Evolutionary conservation across 2,329 filamentous ascomycete genomes (phyloP).

Genomic region (Drechslerella dactyloides): DNA sequence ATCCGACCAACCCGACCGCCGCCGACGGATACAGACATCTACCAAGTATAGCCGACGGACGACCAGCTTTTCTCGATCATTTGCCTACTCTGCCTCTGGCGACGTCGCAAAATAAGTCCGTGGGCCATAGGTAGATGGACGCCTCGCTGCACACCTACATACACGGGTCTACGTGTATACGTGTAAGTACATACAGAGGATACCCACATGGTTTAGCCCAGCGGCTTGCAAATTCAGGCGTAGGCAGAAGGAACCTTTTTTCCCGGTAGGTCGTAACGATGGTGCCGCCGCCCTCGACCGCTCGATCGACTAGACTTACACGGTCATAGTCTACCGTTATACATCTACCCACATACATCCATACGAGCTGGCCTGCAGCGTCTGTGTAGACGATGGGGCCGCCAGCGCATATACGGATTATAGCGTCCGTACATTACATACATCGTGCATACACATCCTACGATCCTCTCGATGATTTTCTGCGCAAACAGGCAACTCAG

Average conservation of each 20-base stretch:
- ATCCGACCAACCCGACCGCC: conserved; percentile 32
- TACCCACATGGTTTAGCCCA: conserved; percentile 1
- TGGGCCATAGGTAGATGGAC: conserved; percentile 44
- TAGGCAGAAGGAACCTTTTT: conserved; percentile 29
- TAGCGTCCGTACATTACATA: too few relatives aligned
- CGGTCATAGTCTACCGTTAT: too few relatives aligned
- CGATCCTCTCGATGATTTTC: neutral
- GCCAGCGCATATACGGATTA: conserved; percentile 29
- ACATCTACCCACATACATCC: too few relatives aligned
- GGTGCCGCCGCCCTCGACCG: conserved; percentile 29
- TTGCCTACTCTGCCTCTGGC: conserved; percentile 15
- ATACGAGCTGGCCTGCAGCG: conserved; percentile 6
- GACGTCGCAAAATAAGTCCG: conserved; percentile 44
- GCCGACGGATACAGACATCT: neutral
- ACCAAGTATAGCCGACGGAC: too few relatives aligned
- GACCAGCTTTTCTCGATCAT: conserved; percentile 9
- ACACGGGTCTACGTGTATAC: conserved; percentile 7
- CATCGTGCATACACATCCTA: too few relatives aligned
- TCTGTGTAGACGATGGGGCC: conserved; percentile 48
- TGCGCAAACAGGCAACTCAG: neutral
- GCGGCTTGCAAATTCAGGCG: conserved; percentile 29
- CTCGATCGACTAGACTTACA: too few relatives aligned
- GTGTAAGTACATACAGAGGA: neutral
- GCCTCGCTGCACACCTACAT: conserved; percentile 26
- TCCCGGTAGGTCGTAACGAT: conserved; percentile 49